Evolutionary conservation across 495 filamentous ascomycete genomes (phyloP), one percentile per base, ranked within the genome.

Genomic region (Recurvomyces mirabilis): DNA sequence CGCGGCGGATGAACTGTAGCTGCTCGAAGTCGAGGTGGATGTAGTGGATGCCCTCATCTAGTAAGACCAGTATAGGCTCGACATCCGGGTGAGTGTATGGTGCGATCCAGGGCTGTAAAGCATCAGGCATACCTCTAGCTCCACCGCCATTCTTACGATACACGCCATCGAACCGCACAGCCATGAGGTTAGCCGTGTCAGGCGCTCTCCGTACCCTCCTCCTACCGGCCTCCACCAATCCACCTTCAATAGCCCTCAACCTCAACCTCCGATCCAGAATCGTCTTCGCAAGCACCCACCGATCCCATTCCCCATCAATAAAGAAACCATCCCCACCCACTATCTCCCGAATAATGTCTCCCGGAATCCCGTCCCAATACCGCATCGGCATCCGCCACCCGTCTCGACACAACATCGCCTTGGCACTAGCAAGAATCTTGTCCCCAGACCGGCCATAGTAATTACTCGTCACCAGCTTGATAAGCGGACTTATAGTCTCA

Each of bases 301-400:
- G 62, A 46, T 72, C 61, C 72, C 74, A 78, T 54, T 78, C 74
- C 22, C 65, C 70, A 14, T 68, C 62, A 28, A 77, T 65, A 54
- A 69, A 78, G 52, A 78, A 78, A 20, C 73, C 73, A 54, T 78
- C 74, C n/a, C 68, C 70, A 11, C 73, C 74, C 47, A 77, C 66
- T 12, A 78, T 69, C 39, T 77, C 72, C 13, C 71, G 64, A 17
- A 72, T 65, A 41, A 76, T 60, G 45, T 78, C 74, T 1, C 69
- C 70, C 18, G 71, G 68, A 12, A 78, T 72, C 23, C 66, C 70
- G 37, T 78, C 75, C 74, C 74, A 78, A 43, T 69, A 71, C 13
- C 54, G 52, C 3, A 77, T 48, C 11, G 63, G 64, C 75, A 78
- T 78, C 43, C 71, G 63, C 73, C 72, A 75, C 13, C 74, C 74